Percentiles rank a stretch among this genome's conserved stretches.
phyloP scores from a whole-genome alignment of 495 filamentous ascomycete species.

The Elaphomyces granulatus region DNA sequence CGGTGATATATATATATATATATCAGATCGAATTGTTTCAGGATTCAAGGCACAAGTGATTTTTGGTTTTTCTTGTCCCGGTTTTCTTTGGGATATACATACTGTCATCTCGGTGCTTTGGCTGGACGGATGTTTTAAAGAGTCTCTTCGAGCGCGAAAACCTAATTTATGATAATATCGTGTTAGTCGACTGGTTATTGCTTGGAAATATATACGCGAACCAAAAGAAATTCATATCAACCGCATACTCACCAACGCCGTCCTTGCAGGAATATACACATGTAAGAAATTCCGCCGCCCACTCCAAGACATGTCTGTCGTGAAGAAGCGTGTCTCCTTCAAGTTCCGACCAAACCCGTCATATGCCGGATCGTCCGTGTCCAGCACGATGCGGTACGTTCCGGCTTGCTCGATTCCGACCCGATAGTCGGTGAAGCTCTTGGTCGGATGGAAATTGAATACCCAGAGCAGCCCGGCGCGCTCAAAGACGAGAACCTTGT shows the following conservation, averaged over 20 bases:
- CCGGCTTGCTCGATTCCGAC: slow-evolving; percentile 74
- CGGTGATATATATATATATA: too few relatives aligned
- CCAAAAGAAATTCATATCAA: background rate
- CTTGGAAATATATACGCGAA: background rate
- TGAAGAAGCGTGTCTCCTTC: slow-evolving; percentile 72
- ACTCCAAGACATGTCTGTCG: slow-evolving; percentile 81
- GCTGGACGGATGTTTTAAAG: too few relatives aligned
- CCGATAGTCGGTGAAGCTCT: slow-evolving; percentile 84
- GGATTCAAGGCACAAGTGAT: too few relatives aligned
- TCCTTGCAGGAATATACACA: slow-evolving; percentile 76
- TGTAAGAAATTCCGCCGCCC: slow-evolving; percentile 76
- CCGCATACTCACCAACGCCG: slow-evolving; percentile 56
- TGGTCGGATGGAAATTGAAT: slow-evolving; percentile 88
- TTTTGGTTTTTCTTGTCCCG: too few relatives aligned
- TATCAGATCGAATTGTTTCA: too few relatives aligned
- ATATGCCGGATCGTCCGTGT: slow-evolving; percentile 61
- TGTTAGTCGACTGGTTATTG: slow-evolving; percentile 1
- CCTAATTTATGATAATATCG: slow-evolving; percentile 28
- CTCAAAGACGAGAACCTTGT: slow-evolving; percentile 96
- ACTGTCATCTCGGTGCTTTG: too few relatives aligned
- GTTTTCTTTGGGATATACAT: background rate
- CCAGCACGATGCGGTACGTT: slow-evolving; percentile 78
- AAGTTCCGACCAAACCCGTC: slow-evolving; percentile 71
- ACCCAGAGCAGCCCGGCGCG: slow-evolving; percentile 79
- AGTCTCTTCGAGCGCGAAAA: slow-evolving; percentile 38